Evolutionary conservation across 768 basidiomycete species (phyloP).

Genomic region (Rhodotorula diobovata): DNA sequence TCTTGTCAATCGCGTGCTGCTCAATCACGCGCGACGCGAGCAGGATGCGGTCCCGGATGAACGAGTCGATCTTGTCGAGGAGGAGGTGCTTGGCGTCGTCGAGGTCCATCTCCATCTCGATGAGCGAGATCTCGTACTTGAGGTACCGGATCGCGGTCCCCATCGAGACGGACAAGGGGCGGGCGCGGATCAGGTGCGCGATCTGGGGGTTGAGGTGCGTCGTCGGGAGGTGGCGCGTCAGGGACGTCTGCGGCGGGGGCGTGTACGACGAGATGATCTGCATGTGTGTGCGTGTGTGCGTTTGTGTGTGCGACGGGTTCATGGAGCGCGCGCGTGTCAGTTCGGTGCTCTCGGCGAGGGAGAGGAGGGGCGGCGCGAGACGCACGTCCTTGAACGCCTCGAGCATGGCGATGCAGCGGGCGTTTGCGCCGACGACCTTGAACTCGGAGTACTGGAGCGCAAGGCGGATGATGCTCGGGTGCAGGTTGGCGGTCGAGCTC

Average conservation of each 20-base stretch:
- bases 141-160: constrained; percentile 89
- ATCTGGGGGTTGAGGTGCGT: constrained; percentile 90
- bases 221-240: constrained; percentile 78
- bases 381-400: constrained; percentile 84
- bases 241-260: constrained; percentile 77
- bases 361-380: background rate
- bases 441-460: constrained; percentile 88
- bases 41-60: constrained; percentile 88
- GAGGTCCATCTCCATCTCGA: constrained; percentile 89
- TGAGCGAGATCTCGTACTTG: constrained; percentile 87
- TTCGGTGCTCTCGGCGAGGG: too few relatives aligned
- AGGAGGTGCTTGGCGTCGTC: constrained; percentile 91
- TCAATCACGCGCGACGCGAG: constrained; percentile 90
- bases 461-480: constrained; percentile 78
- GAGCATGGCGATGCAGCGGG: constrained; percentile 86
- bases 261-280: constrained; percentile 87
- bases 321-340: too few relatives aligned
- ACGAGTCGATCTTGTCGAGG: constrained; percentile 80
- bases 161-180: constrained; percentile 89
- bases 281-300: constrained; percentile 38
- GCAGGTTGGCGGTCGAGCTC: constrained; percentile 80
- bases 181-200: constrained; percentile 75
- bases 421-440: constrained; percentile 89
- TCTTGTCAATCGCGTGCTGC: constrained; percentile 81
- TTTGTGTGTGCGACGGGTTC: background rate